Percentiles rank a stretch among this genome's conserved stretches.
These are phyloP conservation scores for Phlyctochytrium bullatum DNA, from an alignment of 192 early-diverging fungal genomes.

Conservation along the genomic window DNA sequence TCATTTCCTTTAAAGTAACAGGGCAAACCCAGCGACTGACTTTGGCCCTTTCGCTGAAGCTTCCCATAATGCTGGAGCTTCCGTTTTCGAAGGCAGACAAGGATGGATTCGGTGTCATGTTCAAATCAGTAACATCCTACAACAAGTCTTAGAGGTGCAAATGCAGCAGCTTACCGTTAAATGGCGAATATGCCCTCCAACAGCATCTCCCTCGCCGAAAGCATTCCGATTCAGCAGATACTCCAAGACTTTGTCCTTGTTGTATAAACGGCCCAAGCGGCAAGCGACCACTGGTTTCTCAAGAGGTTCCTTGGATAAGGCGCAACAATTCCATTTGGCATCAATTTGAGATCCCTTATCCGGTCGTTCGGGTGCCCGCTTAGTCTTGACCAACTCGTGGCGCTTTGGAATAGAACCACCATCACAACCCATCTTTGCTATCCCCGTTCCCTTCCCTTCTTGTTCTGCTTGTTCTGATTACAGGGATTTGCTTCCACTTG, in stretches of 20 bases:
- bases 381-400: slow-evolving; percentile 81
- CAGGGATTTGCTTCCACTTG: not conserved
- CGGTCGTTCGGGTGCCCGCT: slow-evolving; percentile 59
- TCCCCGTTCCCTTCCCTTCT: not conserved
- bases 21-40: slow-evolving; percentile 66
- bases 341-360: slow-evolving; percentile 63
- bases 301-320: slow-evolving; percentile 72
- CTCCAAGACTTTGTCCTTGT: slow-evolving; percentile 75
- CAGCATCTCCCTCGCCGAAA: slow-evolving; percentile 77
- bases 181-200: slow-evolving; percentile 68
- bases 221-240: slow-evolving; percentile 64
- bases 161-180: slow-evolving; percentile 47
- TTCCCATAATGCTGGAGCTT: slow-evolving; percentile 37
- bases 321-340: slow-evolving; percentile 72
- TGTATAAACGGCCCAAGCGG: slow-evolving; percentile 78
- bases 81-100: slow-evolving; percentile 34
- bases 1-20: slow-evolving; percentile 82
- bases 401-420: slow-evolving; percentile 87
- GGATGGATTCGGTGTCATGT: slow-evolving; percentile 66
- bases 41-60: slow-evolving; percentile 22
- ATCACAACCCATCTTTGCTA: slow-evolving; percentile 48
- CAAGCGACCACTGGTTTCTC: slow-evolving; percentile 65
- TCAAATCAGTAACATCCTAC: slow-evolving; percentile 66
- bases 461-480: not conserved
- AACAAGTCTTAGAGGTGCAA: not conserved